Conservation (phyloP, 2,329 filamentous ascomycete genomes). For the Ilyonectria mors-panacis region DNA sequence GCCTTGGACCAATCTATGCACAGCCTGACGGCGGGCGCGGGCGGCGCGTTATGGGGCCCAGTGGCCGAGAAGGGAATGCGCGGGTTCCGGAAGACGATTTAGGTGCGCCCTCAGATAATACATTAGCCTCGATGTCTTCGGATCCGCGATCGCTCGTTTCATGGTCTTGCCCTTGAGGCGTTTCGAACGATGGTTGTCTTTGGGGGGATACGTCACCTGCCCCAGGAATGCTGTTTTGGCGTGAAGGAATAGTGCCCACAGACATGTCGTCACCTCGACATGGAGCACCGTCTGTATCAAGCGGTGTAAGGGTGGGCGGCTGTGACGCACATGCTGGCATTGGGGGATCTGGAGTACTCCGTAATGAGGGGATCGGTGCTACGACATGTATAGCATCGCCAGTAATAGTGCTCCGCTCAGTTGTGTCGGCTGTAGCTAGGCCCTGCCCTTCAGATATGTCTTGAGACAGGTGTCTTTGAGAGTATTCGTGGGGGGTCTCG, state of each 20-base stretch:
- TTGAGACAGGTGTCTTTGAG: not conserved
- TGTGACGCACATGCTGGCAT: not conserved
- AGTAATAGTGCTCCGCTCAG: not conserved
- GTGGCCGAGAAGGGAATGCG: not conserved
- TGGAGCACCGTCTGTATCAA: not conserved
- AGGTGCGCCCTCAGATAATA: conserved; percentile 8
- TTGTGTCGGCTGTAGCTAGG: not conserved
- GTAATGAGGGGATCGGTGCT: not conserved
- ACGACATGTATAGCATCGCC: not conserved
- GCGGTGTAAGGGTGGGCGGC: not conserved
- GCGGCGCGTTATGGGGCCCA: not conserved
- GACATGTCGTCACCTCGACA: conserved; percentile 2
- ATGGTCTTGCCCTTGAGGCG: not conserved
- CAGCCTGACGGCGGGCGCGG: not conserved
- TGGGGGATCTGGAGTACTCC: not conserved
- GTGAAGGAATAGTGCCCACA: not conserved
- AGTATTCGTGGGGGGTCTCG: not conserved
- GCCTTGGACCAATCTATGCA: not conserved
- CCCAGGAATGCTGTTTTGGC: not conserved
- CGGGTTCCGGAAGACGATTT: not conserved
- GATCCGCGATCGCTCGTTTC: not conserved
- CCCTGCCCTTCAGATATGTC: not conserved
- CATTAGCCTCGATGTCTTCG: not conserved
- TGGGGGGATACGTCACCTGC: not conserved
- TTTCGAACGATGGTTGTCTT: not conserved